Evolutionary conservation across 1,284 basidiomycete genomes (phyloP).

Genomic region (Melampsora americana): DNA sequence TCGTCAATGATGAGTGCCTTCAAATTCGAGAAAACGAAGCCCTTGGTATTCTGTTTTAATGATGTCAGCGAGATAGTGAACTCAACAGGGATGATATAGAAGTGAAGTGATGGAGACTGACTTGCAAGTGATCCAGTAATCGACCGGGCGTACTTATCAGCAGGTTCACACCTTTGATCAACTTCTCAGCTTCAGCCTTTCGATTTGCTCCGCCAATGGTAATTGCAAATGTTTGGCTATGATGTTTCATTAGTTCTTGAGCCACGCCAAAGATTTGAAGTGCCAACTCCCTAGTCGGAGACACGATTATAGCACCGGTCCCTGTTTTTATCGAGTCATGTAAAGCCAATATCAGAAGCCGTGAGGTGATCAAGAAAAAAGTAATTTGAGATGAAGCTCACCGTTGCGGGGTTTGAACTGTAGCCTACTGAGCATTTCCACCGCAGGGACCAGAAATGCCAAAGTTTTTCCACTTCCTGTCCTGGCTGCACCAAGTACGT

Average conservation of each 20-base stretch:
- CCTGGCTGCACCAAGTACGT: conserved; percentile 91
- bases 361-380: background rate
- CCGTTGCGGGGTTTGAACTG: conserved; percentile 98
- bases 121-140: conserved; percentile 86
- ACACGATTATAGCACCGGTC: conserved; percentile 91
- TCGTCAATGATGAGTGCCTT: conserved; percentile 96
- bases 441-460: conserved; percentile 89
- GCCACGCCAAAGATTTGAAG: conserved; percentile 98
- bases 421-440: conserved; percentile 85
- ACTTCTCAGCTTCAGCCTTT: conserved; percentile 90
- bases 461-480: conserved; percentile 99
- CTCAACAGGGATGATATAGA: background rate
- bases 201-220: conserved; percentile 91
- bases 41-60: conserved; percentile 75
- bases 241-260: conserved; percentile 89
- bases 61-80: background rate
- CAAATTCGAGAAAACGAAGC: conserved; percentile 90
- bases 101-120: conserved; percentile 55
- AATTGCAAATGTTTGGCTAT: conserved; percentile 97
- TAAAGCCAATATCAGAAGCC: background rate
- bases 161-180: conserved; percentile 92
- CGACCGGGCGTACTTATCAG: conserved; percentile 92
- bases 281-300: conserved; percentile 93
- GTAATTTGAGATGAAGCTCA: conserved; percentile 53
- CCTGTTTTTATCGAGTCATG: conserved; percentile 59